These are phyloP conservation scores for Schwanniomyces pseudopolymorphus DNA, from an alignment of 805 yeast species.

Conservation along the genomic window DNA sequence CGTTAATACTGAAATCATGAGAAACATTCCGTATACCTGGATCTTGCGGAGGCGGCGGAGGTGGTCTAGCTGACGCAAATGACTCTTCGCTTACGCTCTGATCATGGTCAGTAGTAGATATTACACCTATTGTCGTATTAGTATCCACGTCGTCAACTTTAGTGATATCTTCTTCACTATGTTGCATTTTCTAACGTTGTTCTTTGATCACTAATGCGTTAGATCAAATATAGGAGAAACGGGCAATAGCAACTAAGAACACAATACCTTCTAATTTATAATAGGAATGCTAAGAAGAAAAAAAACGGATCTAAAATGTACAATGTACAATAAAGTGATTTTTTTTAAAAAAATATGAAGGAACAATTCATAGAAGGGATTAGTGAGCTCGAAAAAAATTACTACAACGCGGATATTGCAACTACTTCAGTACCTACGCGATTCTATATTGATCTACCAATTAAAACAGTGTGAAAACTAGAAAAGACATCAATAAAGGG, in stretches of 20 bases:
- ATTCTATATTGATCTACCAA: background rate
- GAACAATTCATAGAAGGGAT: background rate
- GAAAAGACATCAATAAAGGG: too few species aligned
- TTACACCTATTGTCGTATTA: background rate
- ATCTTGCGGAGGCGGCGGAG: slow-evolving; percentile 6
- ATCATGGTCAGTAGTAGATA: background rate
- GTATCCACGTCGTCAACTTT: background rate
- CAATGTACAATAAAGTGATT: background rate
- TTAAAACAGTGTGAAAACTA: too few species aligned
- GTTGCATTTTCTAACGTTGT: background rate
- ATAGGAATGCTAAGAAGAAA: background rate
- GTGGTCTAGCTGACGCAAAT: slow-evolving; percentile 16
- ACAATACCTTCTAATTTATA: background rate
- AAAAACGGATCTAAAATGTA: background rate
- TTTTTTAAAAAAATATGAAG: background rate
- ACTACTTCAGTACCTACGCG: background rate
- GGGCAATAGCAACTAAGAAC: background rate
- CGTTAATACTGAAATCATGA: slow-evolving; percentile 1
- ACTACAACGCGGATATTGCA: background rate
- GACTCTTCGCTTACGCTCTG: slow-evolving; percentile 16
- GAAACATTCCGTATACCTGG: slow-evolving; percentile 2
- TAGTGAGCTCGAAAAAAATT: background rate
- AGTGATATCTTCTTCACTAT: background rate
- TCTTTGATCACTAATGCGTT: background rate
- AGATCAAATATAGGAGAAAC: background rate